A percentile compares a stretch with the other conserved stretches of the same genome.
Evolutionary conservation across 139 green algal species (phyloP).

Genomic region (Asterochloris erici): DNA sequence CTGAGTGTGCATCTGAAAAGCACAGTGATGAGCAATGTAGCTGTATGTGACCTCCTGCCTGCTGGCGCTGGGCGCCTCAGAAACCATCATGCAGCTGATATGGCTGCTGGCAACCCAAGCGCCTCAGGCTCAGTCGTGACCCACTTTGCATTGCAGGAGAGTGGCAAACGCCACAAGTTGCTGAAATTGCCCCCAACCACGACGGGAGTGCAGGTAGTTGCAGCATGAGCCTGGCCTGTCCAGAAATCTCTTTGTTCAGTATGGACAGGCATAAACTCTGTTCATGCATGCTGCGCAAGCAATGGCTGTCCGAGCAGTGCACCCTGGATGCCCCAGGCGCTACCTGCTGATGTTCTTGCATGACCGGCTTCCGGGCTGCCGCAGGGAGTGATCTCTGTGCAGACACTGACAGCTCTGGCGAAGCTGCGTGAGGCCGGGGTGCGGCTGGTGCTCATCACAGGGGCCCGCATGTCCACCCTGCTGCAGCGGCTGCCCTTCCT

Average conservation of each 20-base stretch:
- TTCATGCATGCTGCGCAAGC: too few species aligned
- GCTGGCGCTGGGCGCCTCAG: too few species aligned
- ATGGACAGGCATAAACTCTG: too few species aligned
- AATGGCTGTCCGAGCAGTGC: too few species aligned
- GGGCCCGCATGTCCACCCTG: constrained; percentile 64
- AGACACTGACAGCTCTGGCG: constrained; percentile 27
- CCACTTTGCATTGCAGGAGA: constrained; percentile 15
- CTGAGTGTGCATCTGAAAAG: too few species aligned
- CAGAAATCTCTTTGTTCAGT: too few species aligned
- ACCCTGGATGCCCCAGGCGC: too few species aligned
- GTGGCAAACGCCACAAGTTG: constrained; percentile 30
- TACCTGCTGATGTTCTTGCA: too few species aligned
- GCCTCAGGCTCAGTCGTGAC: neutral
- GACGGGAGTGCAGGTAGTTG: constrained; percentile 42
- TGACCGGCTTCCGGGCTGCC: neutral
- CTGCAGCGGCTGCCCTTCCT: constrained; percentile 75
- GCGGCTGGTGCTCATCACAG: constrained; percentile 45
- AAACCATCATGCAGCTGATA: too few species aligned
- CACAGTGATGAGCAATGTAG: too few species aligned
- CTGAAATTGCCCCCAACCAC: constrained; percentile 46
- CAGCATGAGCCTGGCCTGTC: neutral
- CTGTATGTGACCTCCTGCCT: too few species aligned
- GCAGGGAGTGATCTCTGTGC: constrained; percentile 28
- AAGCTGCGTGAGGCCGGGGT: constrained; percentile 27
- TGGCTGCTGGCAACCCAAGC: too few species aligned